Conservation (phyloP, 257 asterid genomes). For the Striga asiatica region DNA sequence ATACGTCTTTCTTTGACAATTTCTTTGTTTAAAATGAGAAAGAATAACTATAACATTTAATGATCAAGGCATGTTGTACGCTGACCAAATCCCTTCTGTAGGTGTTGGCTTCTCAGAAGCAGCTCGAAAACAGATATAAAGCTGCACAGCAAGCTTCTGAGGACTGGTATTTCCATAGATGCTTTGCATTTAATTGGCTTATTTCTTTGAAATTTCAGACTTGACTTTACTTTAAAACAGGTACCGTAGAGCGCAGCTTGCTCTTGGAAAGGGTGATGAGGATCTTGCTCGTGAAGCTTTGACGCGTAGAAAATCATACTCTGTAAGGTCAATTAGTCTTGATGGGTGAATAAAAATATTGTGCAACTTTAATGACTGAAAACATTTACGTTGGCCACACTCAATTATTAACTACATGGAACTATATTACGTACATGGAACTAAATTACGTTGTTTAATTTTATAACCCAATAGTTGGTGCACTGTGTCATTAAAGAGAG, state of each 20-base stretch:
- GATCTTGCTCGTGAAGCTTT: conserved; percentile 94
- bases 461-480: neutral
- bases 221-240: conserved; percentile 28
- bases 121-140: conserved; percentile 63
- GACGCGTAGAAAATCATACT: conserved; percentile 65
- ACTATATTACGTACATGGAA: neutral
- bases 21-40: no score
- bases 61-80: neutral
- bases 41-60: no score
- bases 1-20: no score
- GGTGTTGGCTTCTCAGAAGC: conserved; percentile 88
- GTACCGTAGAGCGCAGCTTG: conserved; percentile 78
- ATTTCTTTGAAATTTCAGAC: conserved; percentile 8
- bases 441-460: neutral
- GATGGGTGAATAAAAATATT: neutral
- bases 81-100: conserved; percentile 16
- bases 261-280: conserved; percentile 78
- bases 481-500: neutral
- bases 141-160: conserved; percentile 74
- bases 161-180: conserved; percentile 42
- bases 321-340: conserved; percentile 29
- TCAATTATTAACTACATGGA: neutral
- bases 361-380: conserved; percentile 3
- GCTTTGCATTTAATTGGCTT: neutral
- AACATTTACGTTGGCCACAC: neutral